Conservation (phyloP, 2,329 filamentous ascomycete genomes). For the Fusarium austroafricanum region DNA sequence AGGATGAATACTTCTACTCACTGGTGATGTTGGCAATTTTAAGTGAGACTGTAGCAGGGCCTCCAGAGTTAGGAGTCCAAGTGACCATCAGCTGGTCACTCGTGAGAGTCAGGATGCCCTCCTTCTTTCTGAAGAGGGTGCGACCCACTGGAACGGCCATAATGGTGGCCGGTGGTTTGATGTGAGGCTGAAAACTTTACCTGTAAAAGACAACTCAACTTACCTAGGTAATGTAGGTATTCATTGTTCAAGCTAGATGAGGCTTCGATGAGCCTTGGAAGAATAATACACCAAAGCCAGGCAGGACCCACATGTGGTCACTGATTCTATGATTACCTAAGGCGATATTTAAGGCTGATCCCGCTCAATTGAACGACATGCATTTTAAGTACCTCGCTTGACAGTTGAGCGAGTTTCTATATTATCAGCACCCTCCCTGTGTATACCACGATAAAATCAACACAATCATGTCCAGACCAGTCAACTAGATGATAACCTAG, state of each 20-base stretch:
- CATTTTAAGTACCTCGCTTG: background rate
- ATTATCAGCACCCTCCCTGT: background rate
- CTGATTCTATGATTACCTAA: constrained; percentile 27
- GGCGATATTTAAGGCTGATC: background rate
- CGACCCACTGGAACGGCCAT: constrained; percentile 74
- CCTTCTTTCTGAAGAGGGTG: constrained; percentile 93
- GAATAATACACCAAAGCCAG: background rate
- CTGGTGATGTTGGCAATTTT: constrained; percentile 83
- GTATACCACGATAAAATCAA: background rate
- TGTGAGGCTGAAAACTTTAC: background rate
- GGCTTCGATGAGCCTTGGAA: background rate
- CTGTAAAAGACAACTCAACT: background rate
- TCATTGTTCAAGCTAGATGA: background rate
- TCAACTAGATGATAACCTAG: constrained; percentile 1
- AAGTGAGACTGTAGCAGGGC: constrained; percentile 75
- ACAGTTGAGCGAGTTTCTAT: background rate
- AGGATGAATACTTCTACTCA: constrained; percentile 56
- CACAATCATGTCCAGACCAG: background rate
- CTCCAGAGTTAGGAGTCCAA: constrained; percentile 80
- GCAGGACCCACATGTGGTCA: constrained; percentile 19
- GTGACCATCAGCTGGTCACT: constrained; percentile 78
- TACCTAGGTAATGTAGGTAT: background rate
- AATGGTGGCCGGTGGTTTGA: background rate
- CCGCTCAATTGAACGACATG: background rate
- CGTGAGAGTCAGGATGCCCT: constrained; percentile 83